Evolutionary conservation across 495 filamentous ascomycete species (phyloP).

Genomic region (Letharia columbiana): DNA sequence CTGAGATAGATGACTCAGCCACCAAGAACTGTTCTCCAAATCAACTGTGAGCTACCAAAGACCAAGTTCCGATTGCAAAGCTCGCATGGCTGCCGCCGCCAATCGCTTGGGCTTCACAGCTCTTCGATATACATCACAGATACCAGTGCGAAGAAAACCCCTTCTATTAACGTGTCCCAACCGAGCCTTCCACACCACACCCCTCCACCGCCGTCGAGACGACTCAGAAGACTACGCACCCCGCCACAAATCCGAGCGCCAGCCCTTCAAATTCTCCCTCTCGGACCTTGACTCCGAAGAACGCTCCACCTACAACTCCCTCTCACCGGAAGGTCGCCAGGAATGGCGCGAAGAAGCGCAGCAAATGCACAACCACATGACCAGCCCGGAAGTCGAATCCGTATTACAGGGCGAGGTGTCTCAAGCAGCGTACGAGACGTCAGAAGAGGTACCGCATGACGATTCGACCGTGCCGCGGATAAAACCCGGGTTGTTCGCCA

Average conservation of each 20-base stretch:
- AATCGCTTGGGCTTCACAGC: constrained; percentile 28
- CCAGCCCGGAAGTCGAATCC: constrained; percentile 21
- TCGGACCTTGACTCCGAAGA: constrained; percentile 34
- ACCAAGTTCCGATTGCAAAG: not conserved
- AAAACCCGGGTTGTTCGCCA: constrained; percentile 41
- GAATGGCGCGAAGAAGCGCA: constrained; percentile 26
- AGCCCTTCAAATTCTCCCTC: constrained; percentile 22
- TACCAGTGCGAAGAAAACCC: constrained; percentile 16
- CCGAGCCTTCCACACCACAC: constrained; percentile 37
- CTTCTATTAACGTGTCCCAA: constrained; percentile 21
- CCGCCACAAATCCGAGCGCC: constrained; percentile 32
- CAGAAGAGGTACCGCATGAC: not conserved
- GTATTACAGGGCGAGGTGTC: constrained; percentile 19
- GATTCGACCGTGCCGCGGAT: not conserved
- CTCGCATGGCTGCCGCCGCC: constrained; percentile 32
- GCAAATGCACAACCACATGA: constrained; percentile 22
- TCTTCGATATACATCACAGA: constrained; percentile 22
- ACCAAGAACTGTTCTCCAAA: not conserved
- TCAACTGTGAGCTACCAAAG: not conserved
- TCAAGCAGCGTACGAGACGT: constrained; percentile 13
- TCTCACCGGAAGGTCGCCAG: constrained; percentile 40
- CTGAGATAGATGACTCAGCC: not conserved
- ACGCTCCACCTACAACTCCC: constrained; percentile 40
- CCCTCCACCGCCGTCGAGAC: constrained; percentile 32
- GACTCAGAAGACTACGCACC: constrained; percentile 34